Evolutionary conservation across 768 basidiomycete species (phyloP), one percentile per base, ranked within the genome.

Genomic region (Myochromella boudieri): DNA sequence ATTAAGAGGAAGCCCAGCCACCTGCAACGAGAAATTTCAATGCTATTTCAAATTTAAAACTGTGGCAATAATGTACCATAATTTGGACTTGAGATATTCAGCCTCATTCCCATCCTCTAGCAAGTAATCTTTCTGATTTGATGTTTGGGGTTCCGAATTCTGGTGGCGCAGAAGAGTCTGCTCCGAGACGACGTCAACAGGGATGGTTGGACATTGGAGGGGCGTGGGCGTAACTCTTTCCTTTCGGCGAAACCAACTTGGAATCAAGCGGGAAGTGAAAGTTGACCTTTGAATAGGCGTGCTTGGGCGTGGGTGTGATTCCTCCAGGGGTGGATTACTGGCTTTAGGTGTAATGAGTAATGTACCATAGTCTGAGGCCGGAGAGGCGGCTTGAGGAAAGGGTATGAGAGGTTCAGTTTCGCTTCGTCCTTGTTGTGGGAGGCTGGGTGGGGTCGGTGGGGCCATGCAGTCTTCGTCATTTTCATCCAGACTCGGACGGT

Each of bases 1-100:
- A 97, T 94, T 39, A 97, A 74, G 11, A 81, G 51, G 57, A 97
- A 87, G 1, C 95, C 95, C 9, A 77, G 57, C 91, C 95, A 95
- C 95, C 92, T 91, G 48, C 2, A 50, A 3, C 14, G n/a, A 14
- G 14, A 31, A 20, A 34, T 27, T 6, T 25, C 38, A 22, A 42
- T 22, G 26, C 17, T 21, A 28, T 14, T 11, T 29, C 7, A 20
- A 34, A 10, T 24, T 17, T 18, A 42, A 15, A 6, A 9, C 8
- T 11, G 14, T 15, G 17, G 22, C 7, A 4, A 24, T 14, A 14
- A 69, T 77, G 17, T 56, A 87, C 91, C 94, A 95, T 52, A 94
- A 58, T 62, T 86, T 92, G 4, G 91, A 91, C 56, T 78, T 85
- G 29, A 95, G 72, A 65, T 95, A 95, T 51, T 82, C 80, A 21